phyloP scores from a whole-genome alignment of 2,329 filamentous ascomycete genomes.

The Hymenoscyphus repandus region DNA sequence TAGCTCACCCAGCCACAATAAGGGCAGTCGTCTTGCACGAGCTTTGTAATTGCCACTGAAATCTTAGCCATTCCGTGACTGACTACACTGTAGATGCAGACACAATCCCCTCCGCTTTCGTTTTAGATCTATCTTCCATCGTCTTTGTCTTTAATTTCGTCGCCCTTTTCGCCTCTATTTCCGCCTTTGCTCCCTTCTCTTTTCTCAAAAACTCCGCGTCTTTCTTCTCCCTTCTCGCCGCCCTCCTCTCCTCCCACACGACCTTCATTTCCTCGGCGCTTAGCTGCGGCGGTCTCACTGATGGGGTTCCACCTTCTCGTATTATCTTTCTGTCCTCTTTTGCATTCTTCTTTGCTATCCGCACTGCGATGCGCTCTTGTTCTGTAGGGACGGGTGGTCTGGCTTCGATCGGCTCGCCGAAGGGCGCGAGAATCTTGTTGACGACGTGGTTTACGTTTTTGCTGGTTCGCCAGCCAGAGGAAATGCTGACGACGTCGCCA shows the following conservation, averaged over 20 bases:
- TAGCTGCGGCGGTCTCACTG: neutral
- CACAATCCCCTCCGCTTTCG: too few relatives aligned
- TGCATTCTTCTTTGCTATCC: conserved; percentile 47
- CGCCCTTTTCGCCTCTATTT: too few relatives aligned
- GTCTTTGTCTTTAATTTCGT: too few relatives aligned
- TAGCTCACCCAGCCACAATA: too few relatives aligned
- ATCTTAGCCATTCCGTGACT: too few relatives aligned
- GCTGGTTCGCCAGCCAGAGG: conserved; percentile 58
- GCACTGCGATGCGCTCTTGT: conserved; percentile 53
- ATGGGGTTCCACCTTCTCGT: conserved; percentile 14
- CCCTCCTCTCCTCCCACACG: neutral
- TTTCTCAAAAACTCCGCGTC: too few relatives aligned
- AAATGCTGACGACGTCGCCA: conserved; percentile 71
- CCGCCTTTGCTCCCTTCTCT: too few relatives aligned
- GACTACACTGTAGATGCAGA: too few relatives aligned
- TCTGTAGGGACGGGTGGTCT: conserved; percentile 61
- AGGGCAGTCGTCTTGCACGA: too few relatives aligned
- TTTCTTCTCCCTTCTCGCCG: neutral
- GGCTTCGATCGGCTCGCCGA: conserved; percentile 56
- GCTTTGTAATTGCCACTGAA: too few relatives aligned
- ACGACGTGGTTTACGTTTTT: conserved; percentile 70
- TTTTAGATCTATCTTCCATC: too few relatives aligned
- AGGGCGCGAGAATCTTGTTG: conserved; percentile 67
- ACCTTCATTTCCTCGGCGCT: neutral
- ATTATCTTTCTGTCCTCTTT: conserved; percentile 49